A percentile compares a stretch with the other conserved stretches of the same genome.
Conservation (phyloP, 371 early-diverging fungal species). For the Mucor ambiguus region DNA sequence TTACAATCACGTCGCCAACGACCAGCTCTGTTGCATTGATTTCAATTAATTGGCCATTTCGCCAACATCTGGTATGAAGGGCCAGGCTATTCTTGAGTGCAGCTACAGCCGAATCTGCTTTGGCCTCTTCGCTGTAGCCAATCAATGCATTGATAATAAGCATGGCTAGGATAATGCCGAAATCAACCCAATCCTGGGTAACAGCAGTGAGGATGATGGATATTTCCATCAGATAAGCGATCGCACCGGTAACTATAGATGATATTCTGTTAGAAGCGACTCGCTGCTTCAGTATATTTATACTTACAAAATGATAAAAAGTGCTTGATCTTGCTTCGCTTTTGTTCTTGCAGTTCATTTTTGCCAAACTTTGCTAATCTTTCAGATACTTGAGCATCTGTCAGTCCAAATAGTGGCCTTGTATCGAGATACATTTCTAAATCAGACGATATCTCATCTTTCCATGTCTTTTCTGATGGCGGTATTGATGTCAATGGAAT, state of each 20-base stretch:
- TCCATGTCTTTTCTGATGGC: conserved; percentile 21
- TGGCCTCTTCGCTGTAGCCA: conserved; percentile 88
- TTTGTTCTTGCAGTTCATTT: conserved; percentile 81
- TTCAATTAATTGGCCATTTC: conserved; percentile 80
- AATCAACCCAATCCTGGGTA: conserved; percentile 81
- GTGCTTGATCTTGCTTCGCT: conserved; percentile 82
- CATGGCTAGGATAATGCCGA: conserved; percentile 83
- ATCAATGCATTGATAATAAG: conserved; percentile 87
- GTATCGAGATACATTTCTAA: conserved; percentile 74
- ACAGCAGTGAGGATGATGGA: conserved; percentile 75
- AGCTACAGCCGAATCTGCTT: conserved; percentile 90
- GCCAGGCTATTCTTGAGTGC: conserved; percentile 88
- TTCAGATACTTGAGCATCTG: conserved; percentile 57
- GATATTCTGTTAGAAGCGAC: not conserved
- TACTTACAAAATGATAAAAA: conserved; percentile 81
- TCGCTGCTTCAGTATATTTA: not conserved
- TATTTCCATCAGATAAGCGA: conserved; percentile 86
- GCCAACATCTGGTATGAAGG: conserved; percentile 77
- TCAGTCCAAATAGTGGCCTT: conserved; percentile 66
- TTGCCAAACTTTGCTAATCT: conserved; percentile 69
- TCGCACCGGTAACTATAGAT: conserved; percentile 80
- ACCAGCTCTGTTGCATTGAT: conserved; percentile 80
- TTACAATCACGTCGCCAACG: conserved; percentile 88
- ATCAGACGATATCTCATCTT: conserved; percentile 71
- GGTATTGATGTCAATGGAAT: conserved; percentile 15